Evolutionary conservation across 2,329 filamentous ascomycete species (phyloP).

Genomic region (Sordariomycetes sp.): DNA sequence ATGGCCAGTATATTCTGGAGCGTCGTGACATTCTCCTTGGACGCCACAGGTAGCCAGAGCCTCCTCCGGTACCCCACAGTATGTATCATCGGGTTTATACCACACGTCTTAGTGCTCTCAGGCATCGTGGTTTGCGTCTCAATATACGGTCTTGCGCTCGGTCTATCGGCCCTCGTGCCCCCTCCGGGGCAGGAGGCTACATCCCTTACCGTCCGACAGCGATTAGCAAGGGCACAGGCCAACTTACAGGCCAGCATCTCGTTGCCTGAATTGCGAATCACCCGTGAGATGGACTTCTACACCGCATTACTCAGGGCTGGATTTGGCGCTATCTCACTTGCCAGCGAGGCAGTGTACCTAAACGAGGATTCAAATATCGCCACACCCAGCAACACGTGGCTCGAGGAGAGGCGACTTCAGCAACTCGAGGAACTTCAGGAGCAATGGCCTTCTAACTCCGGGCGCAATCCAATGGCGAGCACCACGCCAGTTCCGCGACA

Average conservation of each 20-base stretch:
- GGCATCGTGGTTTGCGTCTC: constrained; percentile 64
- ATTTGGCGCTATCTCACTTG: constrained; percentile 80
- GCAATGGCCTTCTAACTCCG: neutral
- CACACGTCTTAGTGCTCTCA: constrained; percentile 73
- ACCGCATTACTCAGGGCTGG: constrained; percentile 77
- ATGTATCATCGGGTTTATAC: constrained; percentile 88
- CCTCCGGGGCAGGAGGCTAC: constrained; percentile 10
- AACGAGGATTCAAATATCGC: constrained; percentile 75
- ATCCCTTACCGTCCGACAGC: constrained; percentile 32
- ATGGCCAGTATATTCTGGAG: constrained; percentile 78
- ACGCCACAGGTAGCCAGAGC: constrained; percentile 47
- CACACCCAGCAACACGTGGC: constrained; percentile 69
- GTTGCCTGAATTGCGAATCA: constrained; percentile 66
- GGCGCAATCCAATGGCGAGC: neutral
- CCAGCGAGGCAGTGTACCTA: constrained; percentile 88
- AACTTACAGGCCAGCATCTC: constrained; percentile 92
- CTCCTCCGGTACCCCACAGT: constrained; percentile 84
- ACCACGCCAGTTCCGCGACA: neutral
- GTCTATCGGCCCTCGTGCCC: constrained; percentile 48
- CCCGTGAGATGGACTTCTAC: constrained; percentile 89
- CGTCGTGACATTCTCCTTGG: constrained; percentile 46
- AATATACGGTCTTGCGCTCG: constrained; percentile 68
- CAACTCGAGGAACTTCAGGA: constrained; percentile 52
- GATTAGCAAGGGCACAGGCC: constrained; percentile 58
- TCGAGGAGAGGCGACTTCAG: constrained; percentile 73